phyloP scores from a whole-genome alignment of 176 grass and related monocot species.

The Stipa capillata region DNA sequence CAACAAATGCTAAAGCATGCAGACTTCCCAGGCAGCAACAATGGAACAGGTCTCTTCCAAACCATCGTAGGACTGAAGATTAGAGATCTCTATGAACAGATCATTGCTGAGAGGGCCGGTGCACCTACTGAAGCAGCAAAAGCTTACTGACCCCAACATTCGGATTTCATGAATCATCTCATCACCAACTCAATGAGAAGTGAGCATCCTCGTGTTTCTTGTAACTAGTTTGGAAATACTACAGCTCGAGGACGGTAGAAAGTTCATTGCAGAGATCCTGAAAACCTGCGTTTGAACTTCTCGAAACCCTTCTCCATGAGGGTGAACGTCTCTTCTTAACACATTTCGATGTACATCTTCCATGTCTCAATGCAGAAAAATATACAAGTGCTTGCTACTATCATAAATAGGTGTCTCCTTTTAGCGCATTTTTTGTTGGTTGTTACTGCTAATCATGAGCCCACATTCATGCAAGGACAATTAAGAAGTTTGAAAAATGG shows the following conservation, averaged over 20 bases:
- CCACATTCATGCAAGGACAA: background rate
- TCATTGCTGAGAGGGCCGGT: conserved; percentile 43
- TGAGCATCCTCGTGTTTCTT: conserved; percentile 25
- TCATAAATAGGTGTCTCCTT: background rate
- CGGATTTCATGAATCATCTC: background rate
- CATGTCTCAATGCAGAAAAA: conserved; percentile 31
- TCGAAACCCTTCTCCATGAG: background rate
- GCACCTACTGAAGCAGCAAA: conserved; percentile 47
- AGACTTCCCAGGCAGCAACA: conserved; percentile 87
- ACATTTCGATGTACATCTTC: conserved; percentile 23
- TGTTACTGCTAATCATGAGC: background rate
- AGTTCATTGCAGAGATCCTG: conserved; percentile 25
- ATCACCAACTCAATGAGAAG: conserved; percentile 24
- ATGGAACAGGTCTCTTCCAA: conserved; percentile 88
- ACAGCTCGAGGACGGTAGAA: conserved; percentile 30
- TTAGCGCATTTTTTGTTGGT: background rate
- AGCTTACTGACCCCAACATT: conserved; percentile 37
- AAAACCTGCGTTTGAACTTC: conserved; percentile 30
- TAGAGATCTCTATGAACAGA: conserved; percentile 82
- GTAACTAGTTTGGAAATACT: conserved; percentile 43
- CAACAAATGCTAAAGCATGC: conserved; percentile 91
- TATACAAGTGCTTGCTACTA: conserved; percentile 4
- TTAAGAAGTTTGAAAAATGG: background rate
- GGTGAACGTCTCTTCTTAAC: conserved; percentile 19
- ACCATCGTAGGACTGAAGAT: conserved; percentile 83